Evolutionary conservation across 2,329 filamentous ascomycete species (phyloP).

Genomic region (Penicillium nordicum): DNA sequence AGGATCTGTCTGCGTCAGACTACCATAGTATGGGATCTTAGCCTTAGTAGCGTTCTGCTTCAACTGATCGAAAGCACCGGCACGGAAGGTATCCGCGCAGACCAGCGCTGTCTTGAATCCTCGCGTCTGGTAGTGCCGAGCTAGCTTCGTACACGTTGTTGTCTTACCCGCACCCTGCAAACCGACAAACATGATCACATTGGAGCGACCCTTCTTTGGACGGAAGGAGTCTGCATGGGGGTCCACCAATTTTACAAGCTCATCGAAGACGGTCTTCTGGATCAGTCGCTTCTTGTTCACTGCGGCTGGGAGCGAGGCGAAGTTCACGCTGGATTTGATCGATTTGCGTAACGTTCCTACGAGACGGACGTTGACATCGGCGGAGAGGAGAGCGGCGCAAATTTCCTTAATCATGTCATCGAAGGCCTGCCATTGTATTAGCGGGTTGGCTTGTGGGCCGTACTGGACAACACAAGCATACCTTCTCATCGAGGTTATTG

Average conservation of each 20-base stretch:
- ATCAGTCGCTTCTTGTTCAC: conserved; percentile 99
- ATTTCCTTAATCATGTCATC: conserved; percentile 99
- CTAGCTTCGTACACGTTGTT: conserved; percentile 95
- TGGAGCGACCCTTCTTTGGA: conserved; percentile 91
- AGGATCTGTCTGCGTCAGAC: conserved; percentile 91
- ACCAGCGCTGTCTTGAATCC: conserved; percentile 92
- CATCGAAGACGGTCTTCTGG: conserved; percentile 96
- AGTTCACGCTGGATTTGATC: conserved; percentile 86
- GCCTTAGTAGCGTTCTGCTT: conserved; percentile 99
- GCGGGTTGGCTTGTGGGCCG: conserved; percentile 1
- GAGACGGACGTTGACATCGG: conserved; percentile 94
- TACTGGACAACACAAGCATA: conserved; percentile 31
- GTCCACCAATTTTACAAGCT: conserved; percentile 91
- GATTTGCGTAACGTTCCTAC: conserved; percentile 89
- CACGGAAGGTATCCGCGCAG: conserved; percentile 97
- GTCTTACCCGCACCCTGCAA: conserved; percentile 97
- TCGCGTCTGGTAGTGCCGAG: conserved; percentile 86
- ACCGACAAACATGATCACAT: conserved; percentile 99
- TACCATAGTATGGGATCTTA: conserved; percentile 98
- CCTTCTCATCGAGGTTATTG: conserved; percentile 94
- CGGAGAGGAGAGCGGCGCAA: conserved; percentile 88
- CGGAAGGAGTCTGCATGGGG: conserved; percentile 94
- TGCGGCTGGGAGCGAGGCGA: conserved; percentile 83
- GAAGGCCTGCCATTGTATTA: conserved; percentile 63
- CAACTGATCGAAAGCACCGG: conserved; percentile 95